Base-by-base conservation (phyloP, 768 basidiomycete genomes). In the Mycena latifolia region DNA sequence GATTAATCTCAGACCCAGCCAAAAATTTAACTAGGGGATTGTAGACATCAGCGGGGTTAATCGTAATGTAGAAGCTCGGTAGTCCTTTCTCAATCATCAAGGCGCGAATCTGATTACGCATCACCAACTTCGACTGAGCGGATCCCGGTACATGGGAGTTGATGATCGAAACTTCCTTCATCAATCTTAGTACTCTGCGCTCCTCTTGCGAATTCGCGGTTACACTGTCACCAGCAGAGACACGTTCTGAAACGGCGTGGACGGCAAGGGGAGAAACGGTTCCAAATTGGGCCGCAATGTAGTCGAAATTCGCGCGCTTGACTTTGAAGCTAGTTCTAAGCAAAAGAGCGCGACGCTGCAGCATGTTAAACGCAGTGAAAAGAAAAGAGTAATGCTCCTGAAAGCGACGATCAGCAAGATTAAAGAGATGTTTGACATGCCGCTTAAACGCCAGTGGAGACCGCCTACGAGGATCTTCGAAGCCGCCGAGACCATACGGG, bases 321-420 rank as follows among this genome's bases (percentile, higher is more conserved):
- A 54, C 51, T 14, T 46, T 53, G 29, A 25, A 47, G 10, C 41
- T 45, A 22, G 52, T 46, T 8, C 17, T 28, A 3, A 24, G 52
- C 2, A 61, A 20, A 0, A 61, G 17, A 2, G 4, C 17, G 0
- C 24, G 20, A 0, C 60, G n/a, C 17, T 61, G 60, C 22, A 54
- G 17, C 60, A 61, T 61, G 35, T 61, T 61, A 15, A 61, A 61
- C 0, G 24, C 60, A 11, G 60, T 61, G 43, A 61, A 61, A 0
- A 54, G 15, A n/a, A 61, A 61, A 0, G 60, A 61, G 22, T 54
- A 53, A 24, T 61, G 60, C 25, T 45, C 41, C 35, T 54, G 51
- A 25, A 61, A 61, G 2, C 60, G 52, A 15, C 29, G 14, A 18
- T 61, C 60, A 0, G 52, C 51, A 3, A 54, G n/a, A 15, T 46